Conservation (phyloP, 306 rosid genomes). For the Inga leiocalycina region DNA sequence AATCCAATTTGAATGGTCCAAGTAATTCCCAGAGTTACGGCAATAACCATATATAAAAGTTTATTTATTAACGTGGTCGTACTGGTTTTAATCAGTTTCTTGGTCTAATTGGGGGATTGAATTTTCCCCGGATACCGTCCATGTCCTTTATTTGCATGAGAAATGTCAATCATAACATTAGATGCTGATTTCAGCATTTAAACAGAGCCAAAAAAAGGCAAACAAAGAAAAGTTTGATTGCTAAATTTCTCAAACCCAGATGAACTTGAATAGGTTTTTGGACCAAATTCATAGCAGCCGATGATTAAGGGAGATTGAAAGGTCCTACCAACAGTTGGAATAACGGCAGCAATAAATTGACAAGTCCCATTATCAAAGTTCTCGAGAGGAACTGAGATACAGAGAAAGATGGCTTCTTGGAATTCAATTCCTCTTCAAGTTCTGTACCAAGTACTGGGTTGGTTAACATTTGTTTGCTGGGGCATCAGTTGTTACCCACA, state of each 20-base stretch:
- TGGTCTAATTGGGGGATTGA: too few species aligned
- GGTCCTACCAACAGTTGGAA: not conserved
- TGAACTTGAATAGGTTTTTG: too few species aligned
- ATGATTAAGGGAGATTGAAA: not conserved
- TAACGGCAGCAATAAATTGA: not conserved
- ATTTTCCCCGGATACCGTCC: too few species aligned
- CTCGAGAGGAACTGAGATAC: not conserved
- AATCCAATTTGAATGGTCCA: not conserved
- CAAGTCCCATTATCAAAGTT: not conserved
- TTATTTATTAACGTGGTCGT: too few species aligned
- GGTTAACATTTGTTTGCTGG: slow-evolving; percentile 74
- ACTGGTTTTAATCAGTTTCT: too few species aligned
- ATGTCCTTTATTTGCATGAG: not conserved
- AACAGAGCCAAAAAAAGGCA: too few species aligned
- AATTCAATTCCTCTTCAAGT: slow-evolving; percentile 67
- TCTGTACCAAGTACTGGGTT: slow-evolving; percentile 60
- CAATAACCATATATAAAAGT: too few species aligned
- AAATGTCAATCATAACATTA: not conserved
- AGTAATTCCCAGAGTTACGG: not conserved
- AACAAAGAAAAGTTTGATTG: not conserved
- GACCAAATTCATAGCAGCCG: too few species aligned
- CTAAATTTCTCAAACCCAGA: not conserved
- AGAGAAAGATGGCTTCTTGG: slow-evolving; percentile 65
- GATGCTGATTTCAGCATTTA: too few species aligned
- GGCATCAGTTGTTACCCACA: slow-evolving; percentile 66